Percentiles rank a stretch among this genome's conserved stretches.
phyloP scores from a whole-genome alignment of 352 stramenopile genomes.

The Poterioochromonas sp. region DNA sequence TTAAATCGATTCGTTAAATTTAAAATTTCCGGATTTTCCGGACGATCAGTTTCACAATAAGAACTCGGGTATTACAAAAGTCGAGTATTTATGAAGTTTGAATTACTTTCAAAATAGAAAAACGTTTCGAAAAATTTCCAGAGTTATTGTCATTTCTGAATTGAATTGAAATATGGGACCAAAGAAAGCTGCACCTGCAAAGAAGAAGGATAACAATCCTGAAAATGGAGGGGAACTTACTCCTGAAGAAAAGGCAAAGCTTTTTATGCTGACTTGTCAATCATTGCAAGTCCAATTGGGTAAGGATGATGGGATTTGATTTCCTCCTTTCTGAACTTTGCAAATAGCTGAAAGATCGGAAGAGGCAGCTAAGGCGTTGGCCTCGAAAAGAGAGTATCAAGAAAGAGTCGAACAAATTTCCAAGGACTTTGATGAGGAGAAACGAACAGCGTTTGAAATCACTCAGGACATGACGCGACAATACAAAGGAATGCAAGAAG shows the following conservation, averaged over 20 bases:
- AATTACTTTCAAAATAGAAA: too few species aligned
- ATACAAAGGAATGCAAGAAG: slow-evolving; percentile 92
- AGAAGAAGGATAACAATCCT: slow-evolving; percentile 51
- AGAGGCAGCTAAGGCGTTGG: slow-evolving; percentile 65
- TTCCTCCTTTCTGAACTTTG: slow-evolving; percentile 14
- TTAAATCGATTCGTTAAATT: too few species aligned
- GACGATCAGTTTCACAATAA: too few species aligned
- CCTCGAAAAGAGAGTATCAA: slow-evolving; percentile 72
- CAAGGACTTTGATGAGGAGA: slow-evolving; percentile 68
- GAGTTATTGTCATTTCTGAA: background rate
- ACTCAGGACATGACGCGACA: slow-evolving; percentile 87
- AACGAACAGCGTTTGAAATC: slow-evolving; percentile 76
- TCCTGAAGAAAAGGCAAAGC: slow-evolving; percentile 65
- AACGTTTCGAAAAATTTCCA: too few species aligned
- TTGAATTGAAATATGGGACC: slow-evolving; percentile 4
- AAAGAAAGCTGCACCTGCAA: slow-evolving; percentile 17
- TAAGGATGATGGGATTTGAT: slow-evolving; percentile 22
- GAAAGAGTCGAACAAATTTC: slow-evolving; percentile 65
- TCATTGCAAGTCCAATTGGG: slow-evolving; percentile 69
- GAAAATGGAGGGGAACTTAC: slow-evolving; percentile 62
- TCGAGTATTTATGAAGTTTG: too few species aligned
- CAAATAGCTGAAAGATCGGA: slow-evolving; percentile 66
- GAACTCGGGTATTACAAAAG: too few species aligned
- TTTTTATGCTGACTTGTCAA: slow-evolving; percentile 66
- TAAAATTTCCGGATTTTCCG: too few species aligned